Base-by-base conservation (phyloP, 1,284 basidiomycete genomes). In the Sanghuangporus sanghuang region DNA sequence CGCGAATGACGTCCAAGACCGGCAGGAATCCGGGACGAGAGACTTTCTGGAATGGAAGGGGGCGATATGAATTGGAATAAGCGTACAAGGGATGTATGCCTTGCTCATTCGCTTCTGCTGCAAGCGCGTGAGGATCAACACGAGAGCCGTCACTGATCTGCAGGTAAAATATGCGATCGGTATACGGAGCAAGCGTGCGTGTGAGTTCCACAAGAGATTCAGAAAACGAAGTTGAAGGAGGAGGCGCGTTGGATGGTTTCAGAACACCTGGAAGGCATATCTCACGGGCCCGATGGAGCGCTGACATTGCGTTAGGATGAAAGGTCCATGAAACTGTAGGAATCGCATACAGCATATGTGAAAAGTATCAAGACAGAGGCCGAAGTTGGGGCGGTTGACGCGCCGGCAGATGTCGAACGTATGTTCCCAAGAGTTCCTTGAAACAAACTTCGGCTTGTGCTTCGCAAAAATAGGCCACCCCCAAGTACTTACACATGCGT, bases 301-400 rank as follows among this genome's bases (percentile, higher is more conserved):
- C 70, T 71, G 46, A 69, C 69, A 0, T 65, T 64, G 55, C 69
- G 69, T 71, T 27, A 44, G 21, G 21, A 18, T 6, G 39, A 3
- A 38, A 23, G 21, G 52, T n/a, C 8, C 16, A 42, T 40, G 35
- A 39, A 40, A 27, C 55, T 2, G 52, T 7, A 7, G 39, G 27
- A 56, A 21, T 39, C 32, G 48, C 62, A 52, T 62, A 72, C 72
- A 70, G 46, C 68, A 69, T 9, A 73, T 73, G 36, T 73, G 73
- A 60, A 73, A 73, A 0, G 72, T 74, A 57, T 74, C 73, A 18
- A 74, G 70, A 60, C 73, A 75, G n/a, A 74, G 67, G 9, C 71
- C 71, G 59, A 73, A 73, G 60, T 74, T 73, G 8, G 72, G 70
- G 32, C 73, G 67, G 59, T 70, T 68, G 27, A 74, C 72, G 56